Conservation (phyloP, 176 grass and related monocot genomes). For the Juncus effusus region DNA sequence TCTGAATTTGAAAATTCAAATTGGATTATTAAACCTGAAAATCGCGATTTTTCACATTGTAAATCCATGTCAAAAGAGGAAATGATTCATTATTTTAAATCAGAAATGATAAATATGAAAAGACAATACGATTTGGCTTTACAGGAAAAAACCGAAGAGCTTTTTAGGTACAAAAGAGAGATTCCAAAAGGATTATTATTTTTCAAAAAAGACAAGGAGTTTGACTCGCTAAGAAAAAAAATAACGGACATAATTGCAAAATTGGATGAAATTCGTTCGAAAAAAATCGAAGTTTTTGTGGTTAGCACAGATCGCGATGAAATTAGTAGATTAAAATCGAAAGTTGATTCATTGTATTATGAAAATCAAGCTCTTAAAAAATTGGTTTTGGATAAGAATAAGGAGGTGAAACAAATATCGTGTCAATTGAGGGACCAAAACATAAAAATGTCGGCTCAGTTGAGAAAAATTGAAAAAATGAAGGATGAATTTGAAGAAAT, state of each 20-base stretch:
- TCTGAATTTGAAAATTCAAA: constrained; percentile 49
- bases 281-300: constrained; percentile 32
- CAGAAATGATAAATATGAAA: constrained; percentile 88
- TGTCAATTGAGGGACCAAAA: constrained; percentile 46
- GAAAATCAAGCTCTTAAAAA: constrained; percentile 62
- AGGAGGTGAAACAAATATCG: constrained; percentile 59
- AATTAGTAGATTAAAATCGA: constrained; percentile 50
- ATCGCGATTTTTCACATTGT: constrained; percentile 65
- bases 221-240: constrained; percentile 71
- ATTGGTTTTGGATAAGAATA: constrained; percentile 65
- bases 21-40: constrained; percentile 59
- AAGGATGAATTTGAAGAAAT: constrained; percentile 53
- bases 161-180: constrained; percentile 88
- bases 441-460: constrained; percentile 47
- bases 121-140: constrained; percentile 71
- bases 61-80: constrained; percentile 69
- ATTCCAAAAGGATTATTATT: constrained; percentile 59
- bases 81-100: constrained; percentile 71
- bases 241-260: constrained; percentile 78
- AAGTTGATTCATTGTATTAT: constrained; percentile 53
- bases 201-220: constrained; percentile 77
- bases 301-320: constrained; percentile 44
- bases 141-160: constrained; percentile 94
- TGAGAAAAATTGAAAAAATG: constrained; percentile 42
- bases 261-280: constrained; percentile 57